Percentiles rank a stretch among this genome's conserved stretches.
Conservation (phyloP, 208 protist genomes). For the Phytomonas francai region DNA sequence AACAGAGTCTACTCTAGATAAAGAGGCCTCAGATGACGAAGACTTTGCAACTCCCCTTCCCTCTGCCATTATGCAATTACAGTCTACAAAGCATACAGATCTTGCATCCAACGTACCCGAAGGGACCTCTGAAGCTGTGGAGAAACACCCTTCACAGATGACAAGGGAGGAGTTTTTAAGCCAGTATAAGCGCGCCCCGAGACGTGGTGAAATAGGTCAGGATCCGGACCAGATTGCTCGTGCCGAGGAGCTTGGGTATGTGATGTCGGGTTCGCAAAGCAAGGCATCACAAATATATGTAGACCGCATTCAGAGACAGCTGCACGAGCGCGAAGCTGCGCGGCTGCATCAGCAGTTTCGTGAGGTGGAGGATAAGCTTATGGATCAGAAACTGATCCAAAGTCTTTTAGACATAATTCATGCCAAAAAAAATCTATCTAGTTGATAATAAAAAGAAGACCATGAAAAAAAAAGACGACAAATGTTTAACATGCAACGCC, state of each 20-base stretch:
- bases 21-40: neutral
- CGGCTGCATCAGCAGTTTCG: conserved; percentile 86
- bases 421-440: conserved; percentile 8
- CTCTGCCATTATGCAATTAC: conserved; percentile 8
- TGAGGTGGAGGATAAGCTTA: conserved; percentile 80
- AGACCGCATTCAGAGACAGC: conserved; percentile 76
- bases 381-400: conserved; percentile 57
- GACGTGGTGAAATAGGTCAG: conserved; percentile 81
- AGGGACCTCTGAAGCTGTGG: neutral
- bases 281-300: conserved; percentile 77
- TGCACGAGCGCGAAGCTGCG: conserved; percentile 83
- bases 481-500: neutral
- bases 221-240: conserved; percentile 65
- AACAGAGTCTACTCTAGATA: neutral
- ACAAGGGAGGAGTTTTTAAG: conserved; percentile 76
- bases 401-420: conserved; percentile 43
- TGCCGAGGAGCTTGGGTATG: conserved; percentile 82
- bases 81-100: conserved; percentile 5
- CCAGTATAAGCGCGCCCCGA: conserved; percentile 83
- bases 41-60: neutral
- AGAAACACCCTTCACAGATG: conserved; percentile 87
- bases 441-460: neutral
- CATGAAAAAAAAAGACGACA: neutral
- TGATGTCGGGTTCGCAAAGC: conserved; percentile 88
- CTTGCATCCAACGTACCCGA: neutral